phyloP scores from a whole-genome alignment of 257 asterid genomes.

The Petunia secreta region DNA sequence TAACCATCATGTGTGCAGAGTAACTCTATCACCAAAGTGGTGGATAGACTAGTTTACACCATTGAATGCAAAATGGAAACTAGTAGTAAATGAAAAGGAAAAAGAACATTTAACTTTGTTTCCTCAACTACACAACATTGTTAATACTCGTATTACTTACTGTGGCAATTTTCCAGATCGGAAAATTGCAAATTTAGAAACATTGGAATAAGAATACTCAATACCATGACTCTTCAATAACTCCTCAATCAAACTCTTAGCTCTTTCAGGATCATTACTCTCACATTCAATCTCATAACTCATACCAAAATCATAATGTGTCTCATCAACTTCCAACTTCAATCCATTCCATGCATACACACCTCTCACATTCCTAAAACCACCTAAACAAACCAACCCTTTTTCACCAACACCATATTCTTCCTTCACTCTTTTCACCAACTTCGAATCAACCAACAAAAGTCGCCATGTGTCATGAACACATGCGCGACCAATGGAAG shows the following conservation, averaged over 20 bases:
- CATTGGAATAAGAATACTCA: slow-evolving; percentile 56
- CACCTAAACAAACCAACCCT: slow-evolving; percentile 72
- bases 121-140: background rate
- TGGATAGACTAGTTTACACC: too few relatives aligned
- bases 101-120: too few relatives aligned
- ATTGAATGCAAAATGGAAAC: too few relatives aligned
- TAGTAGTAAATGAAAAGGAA: too few relatives aligned
- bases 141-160: slow-evolving; percentile 25
- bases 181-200: slow-evolving; percentile 70
- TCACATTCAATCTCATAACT: slow-evolving; percentile 87
- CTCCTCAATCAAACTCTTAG: slow-evolving; percentile 58
- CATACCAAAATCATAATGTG: slow-evolving; percentile 67
- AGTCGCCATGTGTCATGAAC: slow-evolving; percentile 74
- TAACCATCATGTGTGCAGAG: too few relatives aligned
- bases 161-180: slow-evolving; percentile 66
- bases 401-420: slow-evolving; percentile 56
- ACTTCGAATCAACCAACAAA: slow-evolving; percentile 45
- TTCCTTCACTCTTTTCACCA: slow-evolving; percentile 52
- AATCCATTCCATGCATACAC: slow-evolving; percentile 85
- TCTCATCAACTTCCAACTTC: slow-evolving; percentile 80
- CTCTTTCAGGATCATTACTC: slow-evolving; percentile 73
- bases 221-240: slow-evolving; percentile 62
- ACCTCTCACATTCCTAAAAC: slow-evolving; percentile 77
- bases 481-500: slow-evolving; percentile 66
- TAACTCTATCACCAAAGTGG: too few relatives aligned